These are phyloP conservation scores for Barbarea vulgaris DNA, from an alignment of 345 rosid genomes.

Conservation along the genomic window DNA sequence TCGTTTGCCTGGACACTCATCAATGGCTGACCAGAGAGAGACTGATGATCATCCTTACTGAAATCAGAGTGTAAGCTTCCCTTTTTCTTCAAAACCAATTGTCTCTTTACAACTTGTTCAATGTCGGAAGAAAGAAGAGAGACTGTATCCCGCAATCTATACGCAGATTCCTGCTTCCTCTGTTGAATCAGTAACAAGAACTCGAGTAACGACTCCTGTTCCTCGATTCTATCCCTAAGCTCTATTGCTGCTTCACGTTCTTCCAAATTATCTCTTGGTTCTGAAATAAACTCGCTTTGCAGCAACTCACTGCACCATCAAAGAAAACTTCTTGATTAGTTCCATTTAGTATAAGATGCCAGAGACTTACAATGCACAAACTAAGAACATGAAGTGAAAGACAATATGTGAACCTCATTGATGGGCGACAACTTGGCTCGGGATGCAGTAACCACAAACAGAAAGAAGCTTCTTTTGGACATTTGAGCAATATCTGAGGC, in stretches of 20 bases:
- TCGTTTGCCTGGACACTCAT: slow-evolving; percentile 46
- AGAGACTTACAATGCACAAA: slow-evolving; percentile 8
- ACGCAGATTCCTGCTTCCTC: slow-evolving; percentile 75
- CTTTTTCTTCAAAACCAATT: slow-evolving; percentile 55
- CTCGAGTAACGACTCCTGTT: slow-evolving; percentile 84
- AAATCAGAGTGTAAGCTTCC: slow-evolving; percentile 45
- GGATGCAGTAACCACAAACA: slow-evolving; percentile 96
- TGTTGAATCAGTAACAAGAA: slow-evolving; percentile 75
- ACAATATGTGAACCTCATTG: slow-evolving; percentile 55
- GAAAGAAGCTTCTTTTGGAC: slow-evolving; percentile 93
- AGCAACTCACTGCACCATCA: slow-evolving; percentile 65
- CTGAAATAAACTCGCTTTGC: slow-evolving; percentile 79
- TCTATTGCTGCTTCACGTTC: slow-evolving; percentile 86
- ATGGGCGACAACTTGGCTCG: slow-evolving; percentile 82
- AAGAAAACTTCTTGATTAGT: neutral
- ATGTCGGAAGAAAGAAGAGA: slow-evolving; percentile 79
- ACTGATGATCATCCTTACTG: slow-evolving; percentile 48
- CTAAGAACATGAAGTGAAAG: neutral
- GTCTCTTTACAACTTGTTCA: slow-evolving; percentile 74
- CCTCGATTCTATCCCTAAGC: slow-evolving; percentile 77
- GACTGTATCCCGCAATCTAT: slow-evolving; percentile 65
- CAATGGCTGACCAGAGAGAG: slow-evolving; percentile 50
- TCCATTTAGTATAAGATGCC: neutral
- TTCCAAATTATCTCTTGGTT: slow-evolving; percentile 71
- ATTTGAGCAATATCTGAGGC: slow-evolving; percentile 77